Conservation (phyloP, 2,329 filamentous ascomycete genomes). For the Ploettnerulaceae sp. region DNA sequence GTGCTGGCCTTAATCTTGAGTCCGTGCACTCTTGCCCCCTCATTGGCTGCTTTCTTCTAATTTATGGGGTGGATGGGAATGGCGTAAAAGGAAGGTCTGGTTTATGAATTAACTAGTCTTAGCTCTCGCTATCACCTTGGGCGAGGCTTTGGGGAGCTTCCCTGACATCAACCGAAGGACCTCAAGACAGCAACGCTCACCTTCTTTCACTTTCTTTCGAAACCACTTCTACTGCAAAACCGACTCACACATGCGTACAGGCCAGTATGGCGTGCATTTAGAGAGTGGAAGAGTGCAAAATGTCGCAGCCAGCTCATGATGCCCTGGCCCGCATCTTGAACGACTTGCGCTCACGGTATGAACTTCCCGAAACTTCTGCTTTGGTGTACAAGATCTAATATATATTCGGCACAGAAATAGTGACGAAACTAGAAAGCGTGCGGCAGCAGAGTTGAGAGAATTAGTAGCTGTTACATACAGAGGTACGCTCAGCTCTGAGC, state of each 20-base stretch:
- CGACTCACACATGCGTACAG: slow-evolving; percentile 22
- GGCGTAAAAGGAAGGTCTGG: too few species aligned
- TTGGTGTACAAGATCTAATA: slow-evolving; percentile 10
- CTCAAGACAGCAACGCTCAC: not conserved
- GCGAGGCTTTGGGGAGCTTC: slow-evolving; percentile 13
- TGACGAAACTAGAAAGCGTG: slow-evolving; percentile 33
- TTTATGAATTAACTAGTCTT: too few species aligned
- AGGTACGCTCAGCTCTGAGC: slow-evolving; percentile 23
- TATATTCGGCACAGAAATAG: slow-evolving; percentile 20
- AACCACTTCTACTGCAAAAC: slow-evolving; percentile 7
- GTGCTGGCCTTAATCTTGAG: too few species aligned
- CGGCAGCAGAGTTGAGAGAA: slow-evolving; percentile 33
- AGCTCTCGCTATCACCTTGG: too few species aligned
- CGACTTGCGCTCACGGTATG: slow-evolving; percentile 32
- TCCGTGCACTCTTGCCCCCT: too few species aligned
- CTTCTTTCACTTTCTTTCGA: not conserved
- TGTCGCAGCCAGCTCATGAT: slow-evolving; percentile 33
- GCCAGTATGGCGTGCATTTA: slow-evolving; percentile 25
- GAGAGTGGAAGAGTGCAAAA: slow-evolving; percentile 26
- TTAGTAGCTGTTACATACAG: slow-evolving; percentile 33
- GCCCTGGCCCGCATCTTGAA: slow-evolving; percentile 30
- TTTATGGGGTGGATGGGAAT: too few species aligned
- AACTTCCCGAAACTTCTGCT: not conserved
- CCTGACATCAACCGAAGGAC: slow-evolving; percentile 7
- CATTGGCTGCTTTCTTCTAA: too few species aligned